Evolutionary conservation across 2,329 filamentous ascomycete genomes (phyloP), one percentile per base, ranked within the genome.

Genomic region (Aspergillus sp.): DNA sequence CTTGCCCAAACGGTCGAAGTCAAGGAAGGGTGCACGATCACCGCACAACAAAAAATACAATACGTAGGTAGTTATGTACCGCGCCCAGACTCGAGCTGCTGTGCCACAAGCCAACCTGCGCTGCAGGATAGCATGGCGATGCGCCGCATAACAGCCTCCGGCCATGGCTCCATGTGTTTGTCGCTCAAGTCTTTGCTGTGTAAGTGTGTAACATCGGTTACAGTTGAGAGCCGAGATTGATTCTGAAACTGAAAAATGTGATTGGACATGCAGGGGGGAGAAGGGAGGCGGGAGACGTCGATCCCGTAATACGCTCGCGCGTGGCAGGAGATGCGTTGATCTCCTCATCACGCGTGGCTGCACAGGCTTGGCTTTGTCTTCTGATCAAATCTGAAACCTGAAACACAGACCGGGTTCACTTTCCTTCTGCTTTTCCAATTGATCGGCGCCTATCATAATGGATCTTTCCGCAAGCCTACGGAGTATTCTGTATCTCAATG

Each of bases 91-190:
- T 11, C 19, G 7, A 15, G 11, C 44, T 52, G 49, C 33, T 52
- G 35, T 23, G 21, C 48, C 19, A 41, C 35, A 37, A 37, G 15
- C 14, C 35, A 37, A 37, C 35, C 35, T 52, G 49, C 27, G 11
- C 48, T n/a, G 17, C 45, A 41, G 21, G 31, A 25, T 44, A 25
- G 50, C 39, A 17, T 59, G 52, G 52, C 52, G 53, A 59, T 59
- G 33, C 44, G 25, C 55, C 31, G 53, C 58, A 44, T 45, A 46
- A 12, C 45, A 51, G 55, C 40, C 51, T 53, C 50, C 31, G 21
- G 12, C 39, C 49, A 8, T 31, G 27, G 27, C 39, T 50, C 58
- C 55, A 60, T 60, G 55, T 57, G 58, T 60, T 60, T 60, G 58
- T 43, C 55, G 54, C 2, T 48, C 44, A 15, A 50, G n/a, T 49